Percentiles rank a stretch among this genome's conserved stretches.
These are phyloP conservation scores for Metschnikowia dekortorum DNA, from an alignment of 805 yeast species.

Conservation along the genomic window DNA sequence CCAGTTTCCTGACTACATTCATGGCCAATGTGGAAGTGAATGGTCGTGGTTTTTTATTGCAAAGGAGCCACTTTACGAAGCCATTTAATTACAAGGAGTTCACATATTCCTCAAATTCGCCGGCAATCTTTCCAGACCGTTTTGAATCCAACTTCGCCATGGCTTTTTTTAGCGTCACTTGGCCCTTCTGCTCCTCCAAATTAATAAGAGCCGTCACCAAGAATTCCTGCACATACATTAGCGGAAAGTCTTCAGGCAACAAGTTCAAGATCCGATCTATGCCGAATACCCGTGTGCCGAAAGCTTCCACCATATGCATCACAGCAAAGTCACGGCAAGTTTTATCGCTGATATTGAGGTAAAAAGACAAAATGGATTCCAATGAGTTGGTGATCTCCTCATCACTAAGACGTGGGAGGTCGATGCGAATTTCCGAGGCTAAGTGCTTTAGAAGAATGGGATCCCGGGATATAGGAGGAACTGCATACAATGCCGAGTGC, in stretches of 20 bases:
- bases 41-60: no score
- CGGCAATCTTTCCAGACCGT: conserved; percentile 17
- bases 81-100: neutral
- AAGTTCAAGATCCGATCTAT: conserved; percentile 24
- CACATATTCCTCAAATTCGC: conserved; percentile 16
- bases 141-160: conserved; percentile 27
- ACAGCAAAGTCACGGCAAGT: conserved; percentile 17
- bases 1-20: no score
- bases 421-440: neutral
- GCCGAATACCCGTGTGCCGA: conserved; percentile 19
- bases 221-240: conserved; percentile 27
- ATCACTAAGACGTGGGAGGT: neutral
- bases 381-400: conserved; percentile 11
- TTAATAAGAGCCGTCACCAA: conserved; percentile 19
- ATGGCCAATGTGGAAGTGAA: no score
- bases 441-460: conserved; percentile 14
- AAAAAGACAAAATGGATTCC: conserved; percentile 16
- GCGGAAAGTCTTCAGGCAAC: conserved; percentile 30
- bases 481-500: conserved; percentile 20
- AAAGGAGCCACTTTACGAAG: no score
- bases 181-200: conserved; percentile 17
- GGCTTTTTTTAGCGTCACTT: conserved; percentile 21
- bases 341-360: conserved; percentile 12
- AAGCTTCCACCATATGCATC: conserved; percentile 25
- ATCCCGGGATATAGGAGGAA: conserved; percentile 20